Base-by-base conservation (phyloP, 2,329 filamentous ascomycete genomes). In the Setomelanomma holmii region DNA sequence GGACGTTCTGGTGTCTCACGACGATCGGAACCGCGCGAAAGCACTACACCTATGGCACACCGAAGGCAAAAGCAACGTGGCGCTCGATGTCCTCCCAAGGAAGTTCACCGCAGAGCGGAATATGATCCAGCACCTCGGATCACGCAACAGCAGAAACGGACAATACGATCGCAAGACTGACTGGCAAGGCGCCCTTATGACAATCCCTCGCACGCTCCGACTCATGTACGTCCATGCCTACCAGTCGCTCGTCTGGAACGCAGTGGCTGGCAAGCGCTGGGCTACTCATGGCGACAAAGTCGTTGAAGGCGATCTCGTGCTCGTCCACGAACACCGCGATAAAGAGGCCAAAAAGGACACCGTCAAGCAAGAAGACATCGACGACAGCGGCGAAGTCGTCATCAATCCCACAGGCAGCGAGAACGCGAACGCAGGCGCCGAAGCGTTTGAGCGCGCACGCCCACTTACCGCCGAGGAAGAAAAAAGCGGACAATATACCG, bases 191-290 rank as follows among this genome's bases (percentile, higher is more conserved):
- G 91, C 95, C 1, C 76, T 99, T 45, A 84, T 89, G 68, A 83
- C 84, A 47, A 93, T 99, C 56, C 89, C 89, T 20, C 84, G 93
- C 16, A 91, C 90, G 42, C 80, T 98, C 64, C 86, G 92, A 38
- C 85, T 91, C 52, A 97, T 99, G 89, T 99, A 98, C 71, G 88
- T 96, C 14, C 95, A 99, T 73, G 93, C 95, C 4, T 98, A 97
- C 76, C 95, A 99, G 74, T 96, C 90, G 5, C 84, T 92, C 33
- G 87, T 99, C 7, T 99, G 93, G 93, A 99, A 99, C 77, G 85
- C 86, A 61, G 90, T 86, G 11, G 90, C 86, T 1, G 91, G 90
- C 60, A 86, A 89, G 63, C 89, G 95, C 40, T 96, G 91, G 89
- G 84, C 86, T 36, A 78, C 85, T 2, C 89, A 89, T 69, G 92